Conservation (phyloP, 78 protist genomes). For the Dictyostelium brefeldianum region DNA sequence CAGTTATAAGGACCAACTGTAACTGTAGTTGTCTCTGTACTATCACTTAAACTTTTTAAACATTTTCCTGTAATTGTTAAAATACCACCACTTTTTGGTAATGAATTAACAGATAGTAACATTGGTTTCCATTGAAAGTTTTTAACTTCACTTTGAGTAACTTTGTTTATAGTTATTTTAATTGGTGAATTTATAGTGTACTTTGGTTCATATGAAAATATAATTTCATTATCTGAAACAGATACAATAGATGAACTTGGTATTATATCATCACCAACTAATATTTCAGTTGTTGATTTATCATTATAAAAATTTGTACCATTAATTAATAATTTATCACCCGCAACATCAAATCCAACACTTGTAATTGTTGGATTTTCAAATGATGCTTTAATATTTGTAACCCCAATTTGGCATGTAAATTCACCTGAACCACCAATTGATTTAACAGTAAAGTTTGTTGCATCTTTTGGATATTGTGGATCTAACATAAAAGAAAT, state of each 20-base stretch:
- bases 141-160: background rate
- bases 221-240: background rate
- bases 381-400: background rate
- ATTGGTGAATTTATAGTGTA: background rate
- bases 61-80: conserved; percentile 11
- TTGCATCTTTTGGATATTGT: conserved; percentile 1
- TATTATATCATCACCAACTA: background rate
- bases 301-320: conserved; percentile 1
- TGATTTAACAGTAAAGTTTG: background rate
- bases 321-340: background rate
- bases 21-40: background rate
- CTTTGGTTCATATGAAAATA: background rate
- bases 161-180: background rate
- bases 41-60: background rate
- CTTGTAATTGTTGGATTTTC: background rate
- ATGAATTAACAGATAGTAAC: background rate
- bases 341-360: background rate
- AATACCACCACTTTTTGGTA: background rate
- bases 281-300: background rate
- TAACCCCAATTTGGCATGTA: background rate
- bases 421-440: background rate
- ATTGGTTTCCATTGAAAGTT: background rate
- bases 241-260: background rate
- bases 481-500: background rate
- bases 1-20: background rate